Conservation (phyloP, 2,329 filamentous ascomycete genomes). For the Pestalotiopsis sp. region DNA sequence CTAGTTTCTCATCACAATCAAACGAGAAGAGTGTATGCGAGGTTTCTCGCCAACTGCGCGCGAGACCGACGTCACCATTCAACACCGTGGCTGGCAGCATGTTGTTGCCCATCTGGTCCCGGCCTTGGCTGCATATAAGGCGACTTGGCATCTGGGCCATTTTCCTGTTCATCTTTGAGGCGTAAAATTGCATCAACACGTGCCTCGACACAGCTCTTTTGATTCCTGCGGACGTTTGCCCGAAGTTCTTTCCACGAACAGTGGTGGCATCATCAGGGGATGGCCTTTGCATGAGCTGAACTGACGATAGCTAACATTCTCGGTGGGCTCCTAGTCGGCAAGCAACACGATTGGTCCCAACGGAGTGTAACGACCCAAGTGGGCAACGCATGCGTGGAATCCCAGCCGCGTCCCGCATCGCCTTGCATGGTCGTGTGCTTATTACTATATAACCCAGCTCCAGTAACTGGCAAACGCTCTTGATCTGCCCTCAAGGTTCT, state of each 20-base stretch:
- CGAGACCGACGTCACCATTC: too few relatives aligned
- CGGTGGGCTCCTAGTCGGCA: background rate
- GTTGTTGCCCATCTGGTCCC: background rate
- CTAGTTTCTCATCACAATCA: too few relatives aligned
- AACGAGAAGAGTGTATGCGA: too few relatives aligned
- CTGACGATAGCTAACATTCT: background rate
- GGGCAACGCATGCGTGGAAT: background rate
- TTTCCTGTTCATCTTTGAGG: background rate
- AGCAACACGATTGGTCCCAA: conserved; percentile 5
- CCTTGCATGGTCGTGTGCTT: background rate
- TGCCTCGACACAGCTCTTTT: conserved; percentile 5
- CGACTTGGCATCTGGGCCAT: conserved; percentile 2
- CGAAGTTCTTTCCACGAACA: background rate
- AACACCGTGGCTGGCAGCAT: background rate
- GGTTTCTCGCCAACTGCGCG: background rate
- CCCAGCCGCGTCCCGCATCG: background rate
- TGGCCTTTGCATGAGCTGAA: conserved; percentile 4
- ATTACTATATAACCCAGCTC: conserved; percentile 3
- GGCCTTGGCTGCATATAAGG: conserved; percentile 6
- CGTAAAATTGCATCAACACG: conserved; percentile 3
- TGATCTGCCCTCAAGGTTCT: conserved; percentile 8
- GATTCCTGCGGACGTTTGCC: background rate
- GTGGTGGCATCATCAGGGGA: background rate
- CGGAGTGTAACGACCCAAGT: background rate
- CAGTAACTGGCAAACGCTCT: background rate